Percentiles rank a stretch among this genome's conserved stretches.
Conservation (phyloP, 768 basidiomycete genomes). For the Macrocybe gigantea region DNA sequence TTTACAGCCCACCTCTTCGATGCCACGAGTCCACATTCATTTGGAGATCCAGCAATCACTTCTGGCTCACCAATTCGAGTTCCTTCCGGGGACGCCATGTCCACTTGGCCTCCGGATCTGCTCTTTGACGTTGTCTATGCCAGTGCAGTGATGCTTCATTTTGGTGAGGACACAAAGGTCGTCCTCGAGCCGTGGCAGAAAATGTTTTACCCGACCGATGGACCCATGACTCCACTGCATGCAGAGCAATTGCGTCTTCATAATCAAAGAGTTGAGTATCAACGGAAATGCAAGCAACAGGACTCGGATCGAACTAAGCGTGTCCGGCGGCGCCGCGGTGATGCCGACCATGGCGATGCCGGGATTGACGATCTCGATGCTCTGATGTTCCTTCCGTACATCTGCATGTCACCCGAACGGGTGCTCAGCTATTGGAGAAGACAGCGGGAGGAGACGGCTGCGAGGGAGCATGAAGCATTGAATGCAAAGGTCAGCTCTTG, state of each 20-base stretch:
- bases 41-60: not conserved
- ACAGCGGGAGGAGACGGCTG: constrained; percentile 6
- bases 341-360: not conserved
- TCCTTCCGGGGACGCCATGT: not conserved
- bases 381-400: constrained; percentile 9
- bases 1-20: constrained; percentile 12
- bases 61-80: constrained; percentile 7
- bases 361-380: constrained; percentile 6
- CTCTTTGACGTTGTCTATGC: constrained; percentile 16
- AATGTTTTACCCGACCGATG: not conserved
- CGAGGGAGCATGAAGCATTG: constrained; percentile 7
- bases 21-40: not conserved
- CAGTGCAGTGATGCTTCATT: constrained; percentile 8
- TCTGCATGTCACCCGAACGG: constrained; percentile 7
- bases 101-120: constrained; percentile 11
- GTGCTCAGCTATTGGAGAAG: constrained; percentile 7
- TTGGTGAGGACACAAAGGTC: constrained; percentile 5
- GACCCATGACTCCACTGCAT: not conserved
- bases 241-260: not conserved
- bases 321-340: not conserved
- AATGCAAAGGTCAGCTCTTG: constrained; percentile 12
- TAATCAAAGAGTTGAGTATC: not conserved
- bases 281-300: not conserved
- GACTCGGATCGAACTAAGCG: not conserved
- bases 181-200: not conserved